Conservation (phyloP, 768 basidiomycete genomes). For the Mycena rebaudengoi region DNA sequence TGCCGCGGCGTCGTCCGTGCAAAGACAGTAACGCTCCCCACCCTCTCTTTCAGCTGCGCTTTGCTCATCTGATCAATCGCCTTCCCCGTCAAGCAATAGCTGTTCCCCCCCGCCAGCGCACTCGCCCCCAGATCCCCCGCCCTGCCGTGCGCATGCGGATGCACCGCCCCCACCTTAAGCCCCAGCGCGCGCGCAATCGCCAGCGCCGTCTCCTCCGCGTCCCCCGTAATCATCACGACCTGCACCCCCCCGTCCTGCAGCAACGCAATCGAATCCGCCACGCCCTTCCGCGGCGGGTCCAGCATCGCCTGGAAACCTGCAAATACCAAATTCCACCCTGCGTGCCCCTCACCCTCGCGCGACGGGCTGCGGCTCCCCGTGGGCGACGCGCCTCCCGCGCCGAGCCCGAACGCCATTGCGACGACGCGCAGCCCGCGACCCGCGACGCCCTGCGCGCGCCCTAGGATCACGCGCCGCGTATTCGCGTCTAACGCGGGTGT, state of each 20-base stretch:
- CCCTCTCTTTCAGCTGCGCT: slow-evolving; percentile 81
- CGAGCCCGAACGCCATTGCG: slow-evolving; percentile 91
- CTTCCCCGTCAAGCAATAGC: slow-evolving; percentile 78
- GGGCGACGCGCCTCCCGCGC: slow-evolving; percentile 16
- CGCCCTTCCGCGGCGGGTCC: slow-evolving; percentile 93
- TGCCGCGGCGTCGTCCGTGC: slow-evolving; percentile 96
- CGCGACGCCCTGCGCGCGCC: slow-evolving; percentile 77
- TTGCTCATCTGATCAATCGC: slow-evolving; percentile 88
- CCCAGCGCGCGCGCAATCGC: slow-evolving; percentile 90
- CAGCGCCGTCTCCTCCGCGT: slow-evolving; percentile 90
- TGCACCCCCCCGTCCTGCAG: slow-evolving; percentile 90
- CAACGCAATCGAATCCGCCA: slow-evolving; percentile 86
- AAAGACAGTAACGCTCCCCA: slow-evolving; percentile 87
- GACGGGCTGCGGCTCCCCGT: slow-evolving; percentile 30
- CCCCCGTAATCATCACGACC: slow-evolving; percentile 99
- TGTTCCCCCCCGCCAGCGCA: slow-evolving; percentile 20
- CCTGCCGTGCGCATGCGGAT: slow-evolving; percentile 51
- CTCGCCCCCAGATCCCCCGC: slow-evolving; percentile 36
- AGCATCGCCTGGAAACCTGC: slow-evolving; percentile 95
- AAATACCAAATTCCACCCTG: slow-evolving; percentile 76
- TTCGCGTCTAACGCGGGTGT: slow-evolving; percentile 80
- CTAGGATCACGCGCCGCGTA: slow-evolving; percentile 71
- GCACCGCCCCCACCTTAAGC: slow-evolving; percentile 73
- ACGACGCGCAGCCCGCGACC: slow-evolving; percentile 85
- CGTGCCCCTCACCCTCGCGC: not conserved